phyloP scores from a whole-genome alignment of 148 eudicot genomes.

The Beta vulgaris region DNA sequence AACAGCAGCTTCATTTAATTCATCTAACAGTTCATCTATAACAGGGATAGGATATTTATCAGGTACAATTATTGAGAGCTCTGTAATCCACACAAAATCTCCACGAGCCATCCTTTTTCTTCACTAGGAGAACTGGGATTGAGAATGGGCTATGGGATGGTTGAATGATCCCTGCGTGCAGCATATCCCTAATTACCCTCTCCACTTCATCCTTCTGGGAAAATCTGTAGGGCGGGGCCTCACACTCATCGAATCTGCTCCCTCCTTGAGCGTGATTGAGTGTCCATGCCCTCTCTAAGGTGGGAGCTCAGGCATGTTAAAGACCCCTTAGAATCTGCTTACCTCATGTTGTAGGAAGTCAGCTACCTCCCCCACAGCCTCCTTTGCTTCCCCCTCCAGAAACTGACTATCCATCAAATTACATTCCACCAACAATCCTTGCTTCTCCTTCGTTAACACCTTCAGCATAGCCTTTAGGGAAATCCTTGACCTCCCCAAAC shows the following conservation, averaged over 20 bases:
- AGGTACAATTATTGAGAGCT: no score
- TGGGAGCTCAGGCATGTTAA: background rate
- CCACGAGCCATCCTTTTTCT: no score
- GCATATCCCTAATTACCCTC: background rate
- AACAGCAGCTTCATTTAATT: background rate
- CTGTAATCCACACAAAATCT: no score
- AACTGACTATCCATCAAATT: background rate
- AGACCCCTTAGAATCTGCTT: background rate
- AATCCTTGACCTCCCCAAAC: fast-evolving
- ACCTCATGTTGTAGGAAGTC: background rate
- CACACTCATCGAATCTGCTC: background rate
- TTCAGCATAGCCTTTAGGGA: background rate
- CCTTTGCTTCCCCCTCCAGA: background rate
- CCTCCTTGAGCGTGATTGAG: background rate
- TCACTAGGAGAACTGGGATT: no score
- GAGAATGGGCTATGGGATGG: no score
- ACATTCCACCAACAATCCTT: background rate
- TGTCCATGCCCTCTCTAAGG: background rate
- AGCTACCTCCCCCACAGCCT: background rate
- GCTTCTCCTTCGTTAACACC: background rate
- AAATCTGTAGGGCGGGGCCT: background rate
- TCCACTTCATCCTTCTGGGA: background rate
- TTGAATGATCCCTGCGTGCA: background rate
- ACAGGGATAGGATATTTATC: no score
- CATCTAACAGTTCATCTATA: background rate